Base-by-base conservation (phyloP, 371 early-diverging fungal species). In the Lichtheimia ornata region DNA sequence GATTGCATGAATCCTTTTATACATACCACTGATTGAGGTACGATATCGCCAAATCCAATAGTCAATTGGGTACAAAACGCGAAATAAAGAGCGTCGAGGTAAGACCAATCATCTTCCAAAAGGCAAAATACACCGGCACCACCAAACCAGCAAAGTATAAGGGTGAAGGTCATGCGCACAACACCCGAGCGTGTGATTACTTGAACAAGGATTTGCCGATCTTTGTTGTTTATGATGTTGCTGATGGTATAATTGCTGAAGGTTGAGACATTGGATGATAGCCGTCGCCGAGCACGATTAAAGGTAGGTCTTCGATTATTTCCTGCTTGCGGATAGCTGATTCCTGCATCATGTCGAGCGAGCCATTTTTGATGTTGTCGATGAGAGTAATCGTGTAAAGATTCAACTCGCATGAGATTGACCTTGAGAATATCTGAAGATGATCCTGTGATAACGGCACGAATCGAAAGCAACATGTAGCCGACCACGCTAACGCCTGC, bases 11-110 rank as follows among this genome's bases (percentile, higher is more conserved):
- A 44, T 3, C n/a, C 15, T 27, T 15, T 25, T 4, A 53, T 12
- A 12, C 63, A 17, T 67, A 67, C 68, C 11, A 62, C 64, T 17
- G 68, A 56, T 35, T 63, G 53, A n/a, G 68, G 68, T 5, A 67
- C 68, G 14, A 67, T 53, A 49, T 67, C 68, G 28, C 68, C 68
- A 53, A 67, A 67, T 15, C 68, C 68, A 49, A 67, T 63, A 4
- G 68, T 67, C 17, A 67, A 42, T 30, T 67, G 68, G 4, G 68
- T 67, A 7, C 25, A 59, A 43, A 67, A 67, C 17, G 59, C 56
- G 45, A 66, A 66, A 20, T 66, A 66, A 6, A 66, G 50, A 2
- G 50, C 62, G 22, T 66, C 67, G 49, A 66, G 14, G n/a, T 62
- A 66, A 5, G 62, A 30, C 67, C 67, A 66, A 45, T 66, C 59